Base-by-base conservation (phyloP, 495 filamentous ascomycete genomes). In the Podospora pseudopauciseta region DNA sequence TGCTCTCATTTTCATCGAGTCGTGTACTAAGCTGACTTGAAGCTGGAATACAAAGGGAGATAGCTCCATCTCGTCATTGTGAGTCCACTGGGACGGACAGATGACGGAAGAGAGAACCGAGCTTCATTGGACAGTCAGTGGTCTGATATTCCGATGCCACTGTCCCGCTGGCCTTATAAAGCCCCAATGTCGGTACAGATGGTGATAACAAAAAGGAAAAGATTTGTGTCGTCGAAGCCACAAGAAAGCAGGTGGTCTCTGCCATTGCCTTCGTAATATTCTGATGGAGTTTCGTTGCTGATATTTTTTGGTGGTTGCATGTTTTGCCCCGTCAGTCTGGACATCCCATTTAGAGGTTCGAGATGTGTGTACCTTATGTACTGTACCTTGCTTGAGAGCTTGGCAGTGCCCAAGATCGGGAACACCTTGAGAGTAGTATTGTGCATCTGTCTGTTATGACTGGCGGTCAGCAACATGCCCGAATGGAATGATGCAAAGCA, bases 341-440 rank as follows among this genome's bases (percentile, higher is more conserved):
- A 49, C 7, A 49, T 49, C 39, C 39, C 39, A 23, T 19, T 32
- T 13, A 54, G 67, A 74, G 69, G 49, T 68, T 69, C 63, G 49
- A 72, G 20, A 72, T 74, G 68, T 67, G 57, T 32, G 39, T 49
- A 23, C 23, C 23, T 23, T 23, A 49, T 49, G 39, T 13, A 49
- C 2, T 11, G 30, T 49, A 49, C 9, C 39, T 49, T 18, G 39
- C 39, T 49, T 49, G 39, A 16, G 39, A 16, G 39, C 39, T 49
- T 49, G 39, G 39, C 39, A 49, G 39, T 49, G 39, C 39, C 39
- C 39, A 49, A 49, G 39, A 49, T 49, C 39, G 39, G 39, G 39
- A 49, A 49, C 39, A 49, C 39, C 39, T 49, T 49, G 6, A 49
- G 15, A 32, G 30, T 32, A 32, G 30, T 7, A 32, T 32, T 32